These are phyloP conservation scores for Dentiscutata heterogama DNA, from an alignment of 371 early-diverging fungal species.

Conservation along the genomic window DNA sequence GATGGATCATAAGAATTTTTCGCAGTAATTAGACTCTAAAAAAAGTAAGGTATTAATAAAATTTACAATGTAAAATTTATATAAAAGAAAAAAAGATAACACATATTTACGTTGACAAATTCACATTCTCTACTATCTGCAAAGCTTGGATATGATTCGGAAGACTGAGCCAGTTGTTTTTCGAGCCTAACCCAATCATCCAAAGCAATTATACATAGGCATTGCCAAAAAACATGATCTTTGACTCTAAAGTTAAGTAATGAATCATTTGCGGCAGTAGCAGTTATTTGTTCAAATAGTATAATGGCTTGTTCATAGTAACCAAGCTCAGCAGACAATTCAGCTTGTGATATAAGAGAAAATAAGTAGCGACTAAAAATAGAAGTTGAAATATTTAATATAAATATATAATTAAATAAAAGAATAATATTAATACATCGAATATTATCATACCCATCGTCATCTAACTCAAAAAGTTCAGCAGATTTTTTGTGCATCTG, in stretches of 20 bases:
- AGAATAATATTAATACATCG: neutral
- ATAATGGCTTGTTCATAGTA: conserved; percentile 33
- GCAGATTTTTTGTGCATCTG: conserved; percentile 38
- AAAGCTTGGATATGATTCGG: conserved; percentile 37
- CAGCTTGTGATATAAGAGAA: conserved; percentile 42
- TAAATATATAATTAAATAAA: neutral
- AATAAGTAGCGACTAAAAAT: conserved; percentile 31
- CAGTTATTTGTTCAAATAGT: conserved; percentile 18
- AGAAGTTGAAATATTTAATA: neutral
- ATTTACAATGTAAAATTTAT: neutral
- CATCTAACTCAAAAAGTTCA: conserved; percentile 29
- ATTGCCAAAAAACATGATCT: conserved; percentile 27
- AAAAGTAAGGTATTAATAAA: neutral
- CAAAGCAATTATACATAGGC: conserved; percentile 23
- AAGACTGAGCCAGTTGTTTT: neutral
- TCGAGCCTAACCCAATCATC: conserved; percentile 44
- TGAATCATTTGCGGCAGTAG: conserved; percentile 4
- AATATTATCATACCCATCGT: conserved; percentile 7
- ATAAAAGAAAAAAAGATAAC: neutral
- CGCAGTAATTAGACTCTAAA: conserved; percentile 25
- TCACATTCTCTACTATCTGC: conserved; percentile 42
- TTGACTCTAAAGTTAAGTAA: conserved; percentile 22
- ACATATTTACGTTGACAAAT: conserved; percentile 15
- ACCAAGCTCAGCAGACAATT: conserved; percentile 41
- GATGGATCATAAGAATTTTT: conserved; percentile 40